phyloP scores from a whole-genome alignment of 352 stramenopile genomes.

The Pythium biforme region DNA sequence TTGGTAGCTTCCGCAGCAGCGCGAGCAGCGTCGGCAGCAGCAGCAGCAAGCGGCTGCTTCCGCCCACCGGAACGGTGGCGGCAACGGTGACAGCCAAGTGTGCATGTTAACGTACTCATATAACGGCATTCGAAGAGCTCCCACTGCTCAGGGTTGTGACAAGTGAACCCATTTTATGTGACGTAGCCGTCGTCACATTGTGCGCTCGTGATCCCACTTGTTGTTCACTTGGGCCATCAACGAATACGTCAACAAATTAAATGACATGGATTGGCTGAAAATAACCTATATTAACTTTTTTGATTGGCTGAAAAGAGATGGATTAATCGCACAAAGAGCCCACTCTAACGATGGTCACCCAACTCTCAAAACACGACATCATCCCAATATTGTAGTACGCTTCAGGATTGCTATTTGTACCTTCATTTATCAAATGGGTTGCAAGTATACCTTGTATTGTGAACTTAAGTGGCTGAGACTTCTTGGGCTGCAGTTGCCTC shows the following conservation, averaged over 20 bases:
- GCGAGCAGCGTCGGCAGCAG: background rate
- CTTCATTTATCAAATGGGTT: background rate
- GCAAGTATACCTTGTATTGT: background rate
- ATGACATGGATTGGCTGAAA: slow-evolving; percentile 7
- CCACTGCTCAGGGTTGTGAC: background rate
- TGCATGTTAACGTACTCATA: slow-evolving; percentile 1
- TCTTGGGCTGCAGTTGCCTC: background rate
- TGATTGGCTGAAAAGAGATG: slow-evolving; percentile 3
- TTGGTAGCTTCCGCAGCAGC: slow-evolving; percentile 6
- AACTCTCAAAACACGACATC: slow-evolving; percentile 7
- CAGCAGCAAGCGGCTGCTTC: background rate
- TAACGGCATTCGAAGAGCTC: background rate
- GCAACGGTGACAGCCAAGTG: background rate
- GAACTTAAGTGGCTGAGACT: background rate
- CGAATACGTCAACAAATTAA: slow-evolving; percentile 16
- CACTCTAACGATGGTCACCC: background rate
- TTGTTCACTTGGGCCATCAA: slow-evolving; percentile 4
- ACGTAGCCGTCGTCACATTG: slow-evolving; percentile 25
- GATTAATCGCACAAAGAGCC: background rate
- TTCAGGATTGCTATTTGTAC: background rate
- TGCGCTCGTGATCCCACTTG: slow-evolving; percentile 11
- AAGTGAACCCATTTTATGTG: slow-evolving; percentile 27
- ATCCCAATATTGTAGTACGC: background rate
- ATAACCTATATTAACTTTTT: background rate
- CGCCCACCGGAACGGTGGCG: background rate